Base-by-base conservation (phyloP, 208 protist genomes). In the Trypanosoma grayi region DNA sequence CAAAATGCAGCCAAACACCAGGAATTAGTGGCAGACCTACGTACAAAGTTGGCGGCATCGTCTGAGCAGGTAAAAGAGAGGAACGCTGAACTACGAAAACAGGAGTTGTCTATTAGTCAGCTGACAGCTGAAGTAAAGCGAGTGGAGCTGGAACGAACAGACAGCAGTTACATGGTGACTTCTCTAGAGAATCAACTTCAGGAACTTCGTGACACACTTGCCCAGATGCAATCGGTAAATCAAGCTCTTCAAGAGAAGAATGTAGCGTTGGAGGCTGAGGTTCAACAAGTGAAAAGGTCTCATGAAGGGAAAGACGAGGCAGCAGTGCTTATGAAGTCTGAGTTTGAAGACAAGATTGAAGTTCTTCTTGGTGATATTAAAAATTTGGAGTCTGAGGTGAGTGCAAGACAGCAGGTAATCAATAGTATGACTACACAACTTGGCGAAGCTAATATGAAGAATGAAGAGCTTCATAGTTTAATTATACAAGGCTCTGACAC, bases 41-140 rank as follows among this genome's bases (percentile, higher is more conserved):
- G 71, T 5, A 51, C 77, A 11, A 90, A 89, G 47, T 57, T 73
- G 47, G 52, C 57, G 9, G 10, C 52, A 20, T 73, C 66, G 31
- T 70, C 79, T n/a, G 83, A 90, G 7, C 73, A 80, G 16, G 27
- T 87, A 16, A 81, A 87, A 36, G 81, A 83, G 36, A 88, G 83
- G 44, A 80, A 40, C 31, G 55, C 78, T 13, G 82, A 92, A 46
- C 54, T 87, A 20, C 73, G 79, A 25, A 78, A 85, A 25, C 66
- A 87, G 22, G 79, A 90, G 33, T 62, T 85, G 11, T 76, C 69
- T 25, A 80, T 82, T 25, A 90, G 75, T 64, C 74, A 88, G 41
- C 58, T 86, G 16, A 78, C 66, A 22, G 71, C 79, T 45, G 83
- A 93, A 24, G 46, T 89, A 1, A 82, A 93, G 34, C 75, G 70